Evolutionary conservation across 2,329 filamentous ascomycete species (phyloP).

Genomic region (Fonsecaea nubica): DNA sequence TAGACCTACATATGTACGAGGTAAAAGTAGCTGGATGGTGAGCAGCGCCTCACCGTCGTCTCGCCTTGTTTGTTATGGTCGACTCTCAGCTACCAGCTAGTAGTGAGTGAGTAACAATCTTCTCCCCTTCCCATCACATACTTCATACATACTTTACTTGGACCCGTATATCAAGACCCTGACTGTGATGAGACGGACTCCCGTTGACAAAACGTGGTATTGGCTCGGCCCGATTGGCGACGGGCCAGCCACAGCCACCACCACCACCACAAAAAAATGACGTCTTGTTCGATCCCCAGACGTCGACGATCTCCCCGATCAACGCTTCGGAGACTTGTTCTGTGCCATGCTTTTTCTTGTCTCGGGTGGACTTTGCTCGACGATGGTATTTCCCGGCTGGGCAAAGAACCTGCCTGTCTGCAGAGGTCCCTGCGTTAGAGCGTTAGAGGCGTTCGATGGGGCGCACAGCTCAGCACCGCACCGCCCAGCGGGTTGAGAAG

Average conservation of each 20-base stretch:
- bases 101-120: no score
- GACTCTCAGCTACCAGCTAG: background rate
- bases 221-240: background rate
- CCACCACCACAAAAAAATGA: background rate
- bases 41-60: background rate
- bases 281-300: background rate
- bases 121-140: background rate
- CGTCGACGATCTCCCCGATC: slow-evolving; percentile 3
- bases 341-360: slow-evolving; percentile 20
- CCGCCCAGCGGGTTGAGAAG: background rate
- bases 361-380: background rate
- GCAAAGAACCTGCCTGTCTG: background rate
- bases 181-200: background rate
- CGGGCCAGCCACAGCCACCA: background rate
- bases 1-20: no score
- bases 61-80: background rate
- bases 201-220: background rate
- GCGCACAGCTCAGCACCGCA: slow-evolving; percentile 2
- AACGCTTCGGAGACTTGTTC: background rate
- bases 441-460: background rate
- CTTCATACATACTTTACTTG: background rate
- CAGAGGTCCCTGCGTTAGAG: slow-evolving; percentile 14
- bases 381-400: slow-evolving; percentile 2
- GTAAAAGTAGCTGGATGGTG: background rate
- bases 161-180: background rate